Conservation (phyloP, 1,139 yeast genomes). For the Pichia cactophila region DNA sequence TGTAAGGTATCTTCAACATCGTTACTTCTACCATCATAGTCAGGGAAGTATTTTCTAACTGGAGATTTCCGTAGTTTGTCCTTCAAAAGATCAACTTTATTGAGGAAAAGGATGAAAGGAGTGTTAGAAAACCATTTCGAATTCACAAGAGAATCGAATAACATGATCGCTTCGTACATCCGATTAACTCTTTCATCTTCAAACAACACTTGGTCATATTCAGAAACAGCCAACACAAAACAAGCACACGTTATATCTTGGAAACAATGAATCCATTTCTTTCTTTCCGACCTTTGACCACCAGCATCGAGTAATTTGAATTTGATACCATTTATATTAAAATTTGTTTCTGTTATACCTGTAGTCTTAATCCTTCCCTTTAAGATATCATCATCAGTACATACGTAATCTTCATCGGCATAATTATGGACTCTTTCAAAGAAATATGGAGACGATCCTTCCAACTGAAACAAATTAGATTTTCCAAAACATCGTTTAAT, state of each 20-base stretch:
- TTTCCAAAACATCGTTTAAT: slow-evolving; percentile 52
- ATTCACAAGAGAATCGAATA: slow-evolving; percentile 80
- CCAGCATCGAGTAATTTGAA: slow-evolving; percentile 92
- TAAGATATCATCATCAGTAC: slow-evolving; percentile 76
- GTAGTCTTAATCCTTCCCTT: slow-evolving; percentile 92
- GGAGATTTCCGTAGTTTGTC: slow-evolving; percentile 62
- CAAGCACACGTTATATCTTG: slow-evolving; percentile 84
- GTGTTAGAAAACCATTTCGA: slow-evolving; percentile 80
- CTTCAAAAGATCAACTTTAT: slow-evolving; percentile 78
- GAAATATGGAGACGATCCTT: slow-evolving; percentile 71
- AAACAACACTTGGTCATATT: slow-evolving; percentile 84
- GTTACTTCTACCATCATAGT: slow-evolving; percentile 52
- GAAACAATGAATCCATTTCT: slow-evolving; percentile 95
- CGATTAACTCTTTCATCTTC: slow-evolving; percentile 88
- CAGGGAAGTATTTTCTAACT: slow-evolving; percentile 63
- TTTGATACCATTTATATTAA: slow-evolving; percentile 57
- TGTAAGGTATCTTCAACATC: slow-evolving; percentile 60
- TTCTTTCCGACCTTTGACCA: slow-evolving; percentile 90
- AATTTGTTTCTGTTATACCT: slow-evolving; percentile 85
- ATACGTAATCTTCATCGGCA: slow-evolving; percentile 56
- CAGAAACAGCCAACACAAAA: slow-evolving; percentile 88
- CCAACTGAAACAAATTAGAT: slow-evolving; percentile 74
- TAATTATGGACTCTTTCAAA: slow-evolving; percentile 62
- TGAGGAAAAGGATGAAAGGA: slow-evolving; percentile 81
- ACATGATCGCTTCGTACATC: slow-evolving; percentile 81